A percentile compares a stretch with the other conserved stretches of the same genome.
Conservation (phyloP, 306 rosid genomes). For the Lagenaria siceraria region DNA sequence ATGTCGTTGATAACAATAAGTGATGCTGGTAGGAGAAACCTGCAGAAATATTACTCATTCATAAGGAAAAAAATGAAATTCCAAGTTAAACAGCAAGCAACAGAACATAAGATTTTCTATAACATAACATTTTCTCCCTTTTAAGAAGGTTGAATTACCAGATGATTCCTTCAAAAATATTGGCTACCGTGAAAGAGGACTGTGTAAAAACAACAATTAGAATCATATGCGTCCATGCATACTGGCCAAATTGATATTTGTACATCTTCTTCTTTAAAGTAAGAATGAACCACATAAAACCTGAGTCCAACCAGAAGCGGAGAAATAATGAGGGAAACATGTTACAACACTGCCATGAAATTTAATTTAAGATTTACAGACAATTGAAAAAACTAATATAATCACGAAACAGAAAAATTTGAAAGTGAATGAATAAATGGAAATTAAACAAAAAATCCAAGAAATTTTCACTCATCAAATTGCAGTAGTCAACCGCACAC, state of each 20-base stretch:
- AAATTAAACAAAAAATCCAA: neutral
- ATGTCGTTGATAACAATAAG: conserved; percentile 95
- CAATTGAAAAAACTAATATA: neutral
- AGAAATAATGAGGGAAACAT: neutral
- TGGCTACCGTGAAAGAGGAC: conserved; percentile 94
- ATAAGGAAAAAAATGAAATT: conserved; percentile 11
- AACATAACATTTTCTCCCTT: neutral
- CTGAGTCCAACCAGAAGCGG: conserved; percentile 26
- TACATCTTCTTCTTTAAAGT: conserved; percentile 97
- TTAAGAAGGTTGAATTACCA: conserved; percentile 34
- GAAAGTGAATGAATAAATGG: neutral
- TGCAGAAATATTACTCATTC: conserved; percentile 25
- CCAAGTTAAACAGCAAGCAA: neutral
- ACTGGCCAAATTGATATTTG: conserved; percentile 99
- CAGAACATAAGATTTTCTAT: neutral
- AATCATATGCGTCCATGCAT: conserved; percentile 99
- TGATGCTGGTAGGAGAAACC: conserved; percentile 99
- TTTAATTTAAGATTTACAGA: neutral
- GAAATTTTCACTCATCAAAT: neutral
- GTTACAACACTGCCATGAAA: neutral
- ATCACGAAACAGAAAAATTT: neutral
- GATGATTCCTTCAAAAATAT: conserved; percentile 94
- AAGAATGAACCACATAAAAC: conserved; percentile 99
- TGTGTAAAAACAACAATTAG: conserved; percentile 86
- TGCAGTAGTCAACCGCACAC: neutral